Percentiles rank a stretch among this genome's conserved stretches.
Conservation (phyloP, 495 filamentous ascomycete species). For the Paragyromitra xinjiangensis region DNA sequence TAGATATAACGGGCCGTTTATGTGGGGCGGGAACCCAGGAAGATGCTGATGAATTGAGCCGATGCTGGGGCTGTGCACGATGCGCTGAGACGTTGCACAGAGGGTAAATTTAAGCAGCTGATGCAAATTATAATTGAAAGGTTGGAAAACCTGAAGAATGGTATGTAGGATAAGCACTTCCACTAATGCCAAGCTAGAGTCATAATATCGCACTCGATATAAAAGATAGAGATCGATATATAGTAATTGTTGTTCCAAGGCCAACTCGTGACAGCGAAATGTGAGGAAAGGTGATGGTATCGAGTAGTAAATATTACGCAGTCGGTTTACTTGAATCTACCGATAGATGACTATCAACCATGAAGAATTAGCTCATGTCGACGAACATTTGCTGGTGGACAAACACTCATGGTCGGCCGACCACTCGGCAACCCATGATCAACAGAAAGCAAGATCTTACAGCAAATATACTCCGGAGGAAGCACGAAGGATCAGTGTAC, state of each 20-base stretch:
- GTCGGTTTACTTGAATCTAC: neutral
- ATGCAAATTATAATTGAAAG: neutral
- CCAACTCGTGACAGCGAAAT: neutral
- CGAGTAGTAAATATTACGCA: neutral
- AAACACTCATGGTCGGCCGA: neutral
- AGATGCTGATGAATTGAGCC: neutral
- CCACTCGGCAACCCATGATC: neutral
- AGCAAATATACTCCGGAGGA: neutral
- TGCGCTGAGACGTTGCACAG: neutral
- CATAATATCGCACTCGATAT: conserved; percentile 17
- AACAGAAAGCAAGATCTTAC: neutral
- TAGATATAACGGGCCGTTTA: neutral
- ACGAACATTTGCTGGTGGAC: neutral
- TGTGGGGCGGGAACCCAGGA: neutral
- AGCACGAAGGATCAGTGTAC: neutral
- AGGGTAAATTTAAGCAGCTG: neutral
- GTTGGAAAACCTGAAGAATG: neutral
- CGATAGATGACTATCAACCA: neutral
- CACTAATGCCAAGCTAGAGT: neutral
- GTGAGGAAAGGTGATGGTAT: neutral
- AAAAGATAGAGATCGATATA: neutral
- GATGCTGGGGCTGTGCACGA: neutral
- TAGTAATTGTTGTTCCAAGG: neutral
- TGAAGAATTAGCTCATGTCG: neutral
- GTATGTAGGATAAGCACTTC: neutral